phyloP scores from a whole-genome alignment of 2,329 filamentous ascomycete genomes.

The Fusarium domesticum region DNA sequence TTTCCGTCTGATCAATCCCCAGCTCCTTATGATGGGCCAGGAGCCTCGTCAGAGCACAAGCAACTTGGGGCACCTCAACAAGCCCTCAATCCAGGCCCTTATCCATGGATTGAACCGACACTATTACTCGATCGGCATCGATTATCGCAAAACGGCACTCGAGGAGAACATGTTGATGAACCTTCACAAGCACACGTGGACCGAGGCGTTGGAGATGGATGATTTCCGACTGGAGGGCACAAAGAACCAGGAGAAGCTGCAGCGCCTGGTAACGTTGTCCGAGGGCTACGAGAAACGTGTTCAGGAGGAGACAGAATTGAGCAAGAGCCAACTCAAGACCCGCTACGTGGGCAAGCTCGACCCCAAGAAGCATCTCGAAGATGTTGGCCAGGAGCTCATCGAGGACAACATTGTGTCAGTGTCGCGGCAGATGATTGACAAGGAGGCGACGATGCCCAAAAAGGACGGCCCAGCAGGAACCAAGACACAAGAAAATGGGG shows the following conservation, averaged over 20 bases:
- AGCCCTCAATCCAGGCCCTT: constrained; percentile 98
- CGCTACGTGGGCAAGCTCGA: constrained; percentile 98
- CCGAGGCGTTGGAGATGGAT: constrained; percentile 93
- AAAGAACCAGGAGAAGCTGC: constrained; percentile 82
- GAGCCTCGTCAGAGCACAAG: constrained; percentile 97
- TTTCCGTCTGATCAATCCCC: constrained; percentile 96
- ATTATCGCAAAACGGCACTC: constrained; percentile 94
- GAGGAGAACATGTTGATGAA: constrained; percentile 99
- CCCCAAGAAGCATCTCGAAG: constrained; percentile 98
- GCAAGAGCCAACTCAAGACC: constrained; percentile 96
- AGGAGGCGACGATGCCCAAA: constrained; percentile 89
- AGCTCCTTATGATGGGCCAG: constrained; percentile 96
- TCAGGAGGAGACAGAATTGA: constrained; percentile 96
- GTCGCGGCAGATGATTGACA: constrained; percentile 99
- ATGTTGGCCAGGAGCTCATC: constrained; percentile 92
- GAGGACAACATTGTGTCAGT: constrained; percentile 99
- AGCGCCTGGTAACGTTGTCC: constrained; percentile 82
- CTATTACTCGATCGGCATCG: constrained; percentile 98
- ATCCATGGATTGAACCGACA: constrained; percentile 98
- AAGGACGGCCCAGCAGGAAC: constrained; percentile 51
- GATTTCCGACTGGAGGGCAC: constrained; percentile 84
- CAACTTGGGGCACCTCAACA: constrained; percentile 96
- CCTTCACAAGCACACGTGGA: constrained; percentile 99
- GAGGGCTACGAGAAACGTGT: constrained; percentile 99
- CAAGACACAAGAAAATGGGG: constrained; percentile 52